phyloP scores from a whole-genome alignment of 208 protist species.

The Entamoeba dispar region DNA sequence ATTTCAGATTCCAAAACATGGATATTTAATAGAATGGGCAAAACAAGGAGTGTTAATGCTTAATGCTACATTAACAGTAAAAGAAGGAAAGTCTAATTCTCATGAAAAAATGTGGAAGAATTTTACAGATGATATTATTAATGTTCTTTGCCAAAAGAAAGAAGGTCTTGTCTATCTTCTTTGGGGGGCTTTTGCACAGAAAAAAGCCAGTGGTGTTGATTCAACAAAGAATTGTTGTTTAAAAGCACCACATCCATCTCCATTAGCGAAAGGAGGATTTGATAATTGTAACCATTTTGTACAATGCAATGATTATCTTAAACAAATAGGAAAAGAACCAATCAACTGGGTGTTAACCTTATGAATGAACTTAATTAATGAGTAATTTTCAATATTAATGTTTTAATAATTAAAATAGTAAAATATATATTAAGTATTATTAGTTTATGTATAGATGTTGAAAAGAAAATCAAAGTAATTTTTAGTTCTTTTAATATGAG shows the following conservation, averaged over 20 bases:
- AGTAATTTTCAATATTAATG: too few species aligned
- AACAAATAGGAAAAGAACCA: neutral
- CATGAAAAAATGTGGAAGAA: conserved; percentile 69
- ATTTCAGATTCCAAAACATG: conserved; percentile 59
- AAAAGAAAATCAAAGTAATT: too few species aligned
- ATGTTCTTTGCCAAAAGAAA: conserved; percentile 33
- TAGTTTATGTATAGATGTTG: too few species aligned
- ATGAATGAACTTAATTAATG: too few species aligned
- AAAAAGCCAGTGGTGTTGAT: conserved; percentile 60
- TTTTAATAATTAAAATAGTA: too few species aligned
- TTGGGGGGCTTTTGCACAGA: conserved; percentile 67
- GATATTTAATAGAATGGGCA: conserved; percentile 70
- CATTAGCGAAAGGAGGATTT: conserved; percentile 27
- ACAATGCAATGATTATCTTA: conserved; percentile 33
- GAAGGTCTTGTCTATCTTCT: conserved; percentile 60
- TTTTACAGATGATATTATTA: conserved; percentile 77
- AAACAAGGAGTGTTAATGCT: conserved; percentile 79
- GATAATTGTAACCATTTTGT: conserved; percentile 39
- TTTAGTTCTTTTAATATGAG: too few species aligned
- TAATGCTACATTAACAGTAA: conserved; percentile 76
- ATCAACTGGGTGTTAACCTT: conserved; percentile 23
- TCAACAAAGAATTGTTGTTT: conserved; percentile 56
- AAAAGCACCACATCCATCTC: conserved; percentile 45
- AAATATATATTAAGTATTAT: too few species aligned
- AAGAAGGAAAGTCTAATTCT: conserved; percentile 59